A percentile compares a stretch with the other conserved stretches of the same genome.
These are phyloP conservation scores for Spergularia azorica DNA, from an alignment of 179 eudicot genomes.

Conservation along the genomic window DNA sequence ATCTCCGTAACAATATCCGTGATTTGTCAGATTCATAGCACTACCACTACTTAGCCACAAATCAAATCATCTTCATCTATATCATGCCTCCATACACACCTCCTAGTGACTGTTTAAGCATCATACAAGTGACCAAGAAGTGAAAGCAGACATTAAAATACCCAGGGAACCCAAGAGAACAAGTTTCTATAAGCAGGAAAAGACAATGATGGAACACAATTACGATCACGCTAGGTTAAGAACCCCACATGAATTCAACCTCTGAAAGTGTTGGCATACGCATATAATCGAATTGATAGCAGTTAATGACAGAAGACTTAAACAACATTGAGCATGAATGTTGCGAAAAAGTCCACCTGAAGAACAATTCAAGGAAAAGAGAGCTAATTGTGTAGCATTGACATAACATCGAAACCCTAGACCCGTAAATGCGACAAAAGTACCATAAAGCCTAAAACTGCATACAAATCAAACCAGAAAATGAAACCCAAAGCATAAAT, in stretches of 20 bases:
- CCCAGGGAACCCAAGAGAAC: not conserved
- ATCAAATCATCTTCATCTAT: not conserved
- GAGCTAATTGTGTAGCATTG: not conserved
- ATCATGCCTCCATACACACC: not conserved
- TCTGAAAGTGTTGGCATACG: not conserved
- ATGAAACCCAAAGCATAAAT: not conserved
- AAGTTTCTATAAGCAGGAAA: not conserved
- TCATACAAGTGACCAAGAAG: not conserved
- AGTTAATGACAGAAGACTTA: not conserved
- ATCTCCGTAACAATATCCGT: not conserved
- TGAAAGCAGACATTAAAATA: too few relatives aligned
- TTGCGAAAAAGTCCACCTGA: not conserved
- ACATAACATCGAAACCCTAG: not conserved
- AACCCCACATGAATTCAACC: not conserved
- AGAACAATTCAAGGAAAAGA: not conserved
- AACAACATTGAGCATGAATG: not conserved
- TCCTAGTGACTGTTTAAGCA: not conserved
- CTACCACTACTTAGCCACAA: not conserved
- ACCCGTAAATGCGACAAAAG: too few relatives aligned
- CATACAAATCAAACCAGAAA: too few relatives aligned
- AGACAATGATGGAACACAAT: not conserved
- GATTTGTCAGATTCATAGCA: not conserved
- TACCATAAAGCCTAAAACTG: too few relatives aligned
- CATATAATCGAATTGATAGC: not conserved
- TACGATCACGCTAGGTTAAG: not conserved